Evolutionary conservation across 108 stramenopile genomes (phyloP), one percentile per base, ranked within the genome.

Genomic region (Nitzschia sp.): DNA sequence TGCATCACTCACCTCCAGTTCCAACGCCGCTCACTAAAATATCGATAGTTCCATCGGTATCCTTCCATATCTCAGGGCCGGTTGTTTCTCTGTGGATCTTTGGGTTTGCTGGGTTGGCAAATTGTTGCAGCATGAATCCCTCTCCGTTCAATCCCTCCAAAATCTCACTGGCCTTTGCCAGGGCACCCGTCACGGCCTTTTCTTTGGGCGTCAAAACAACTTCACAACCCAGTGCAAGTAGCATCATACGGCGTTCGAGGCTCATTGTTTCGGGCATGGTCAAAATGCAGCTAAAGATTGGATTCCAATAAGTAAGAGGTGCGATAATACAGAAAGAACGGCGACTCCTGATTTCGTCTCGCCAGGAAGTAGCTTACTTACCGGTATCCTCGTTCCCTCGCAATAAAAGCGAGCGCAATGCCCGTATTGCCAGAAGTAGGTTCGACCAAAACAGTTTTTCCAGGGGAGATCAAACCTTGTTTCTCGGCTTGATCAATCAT

Each of bases 381-480:
- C 61, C 25, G 89, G 79, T 77, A 71, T 68, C 86, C 58, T 79
- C 92, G 34, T 33, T 75, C 57, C 8, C 73, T 57, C 35, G 59
- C 61, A 63, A 81, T 70, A 53, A 80, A 70, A 57, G 76, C 82
- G 27, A 92, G 59, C 25, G 90, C 89, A 48, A 97, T 96, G 32
- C 98, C 98, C 11, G 97, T 97, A 67, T 97, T 97, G n/a, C 98
- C 98, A 27, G 85, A 87, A 0, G 95, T 96, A 26, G 96, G 95
- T 72, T 98, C 98, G 15, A 98, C 77, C 30, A 59, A 47, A 28
- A 97, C 93, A 0, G 95, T 96, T 62, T 95, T 78, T 2, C 98
- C 98, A 23, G 90, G 91, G 59, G 77, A 84, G 53, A 98, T 67
- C 36, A 77, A 59, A 5, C 97, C 96, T 54, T 81, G 68, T 17